Evolutionary conservation across 2,329 filamentous ascomycete species (phyloP).

Genomic region (Trichoderma oligosporum): DNA sequence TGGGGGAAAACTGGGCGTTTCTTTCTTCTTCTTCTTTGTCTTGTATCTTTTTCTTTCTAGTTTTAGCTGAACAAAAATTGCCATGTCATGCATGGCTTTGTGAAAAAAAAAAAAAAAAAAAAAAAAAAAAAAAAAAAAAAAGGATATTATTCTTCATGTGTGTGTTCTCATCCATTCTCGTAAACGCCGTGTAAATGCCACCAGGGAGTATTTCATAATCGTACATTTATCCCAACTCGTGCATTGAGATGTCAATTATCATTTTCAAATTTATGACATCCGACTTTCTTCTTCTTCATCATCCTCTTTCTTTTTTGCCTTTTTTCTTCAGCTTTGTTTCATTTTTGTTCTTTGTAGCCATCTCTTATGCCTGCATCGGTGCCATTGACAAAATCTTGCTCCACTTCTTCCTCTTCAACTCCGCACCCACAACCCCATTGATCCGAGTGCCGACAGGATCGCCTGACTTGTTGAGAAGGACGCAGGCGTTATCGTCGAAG

Average conservation of each 20-base stretch:
- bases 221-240: conserved; percentile 32
- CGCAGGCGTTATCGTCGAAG: conserved; percentile 98
- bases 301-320: not conserved
- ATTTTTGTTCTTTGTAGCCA: not conserved
- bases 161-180: conserved; percentile 9
- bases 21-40: no score
- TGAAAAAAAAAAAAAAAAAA: no score
- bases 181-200: conserved; percentile 37
- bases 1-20: not conserved
- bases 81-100: no score
- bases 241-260: conserved; percentile 20
- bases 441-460: conserved; percentile 92
- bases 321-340: no score
- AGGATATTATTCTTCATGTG: no score
- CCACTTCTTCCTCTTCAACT: conserved; percentile 91
- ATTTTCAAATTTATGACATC: not conserved
- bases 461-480: conserved; percentile 92
- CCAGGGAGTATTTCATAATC: conserved; percentile 29
- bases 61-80: not conserved
- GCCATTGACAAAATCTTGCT: conserved; percentile 97
- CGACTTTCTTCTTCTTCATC: not conserved
- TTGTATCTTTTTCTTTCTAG: not conserved
- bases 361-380: conserved; percentile 57
- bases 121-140: no score
- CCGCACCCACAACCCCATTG: conserved; percentile 85